Percentiles rank a stretch among this genome's conserved stretches.
These are phyloP conservation scores for Heterobasidion parviporum DNA, from an alignment of 1,284 basidiomycete species.

Conservation along the genomic window DNA sequence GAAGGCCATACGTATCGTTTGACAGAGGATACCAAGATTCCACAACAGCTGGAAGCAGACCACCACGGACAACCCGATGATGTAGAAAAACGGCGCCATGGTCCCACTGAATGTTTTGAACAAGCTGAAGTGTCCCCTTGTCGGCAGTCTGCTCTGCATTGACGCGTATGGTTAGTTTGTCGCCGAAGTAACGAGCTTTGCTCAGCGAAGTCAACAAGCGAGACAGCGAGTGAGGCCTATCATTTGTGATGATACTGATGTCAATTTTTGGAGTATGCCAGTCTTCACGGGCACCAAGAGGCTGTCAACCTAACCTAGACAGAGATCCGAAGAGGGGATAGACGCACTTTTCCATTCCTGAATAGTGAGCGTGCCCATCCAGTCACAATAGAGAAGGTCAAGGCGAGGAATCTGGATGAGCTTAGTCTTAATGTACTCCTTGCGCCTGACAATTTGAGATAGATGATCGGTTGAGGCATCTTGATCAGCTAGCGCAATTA, in stretches of 20 bases:
- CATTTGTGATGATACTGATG: conserved; percentile 67
- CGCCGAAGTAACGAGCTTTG: conserved; percentile 60
- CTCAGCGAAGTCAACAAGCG: conserved; percentile 60
- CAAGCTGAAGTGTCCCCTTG: conserved; percentile 43
- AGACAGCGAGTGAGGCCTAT: conserved; percentile 61
- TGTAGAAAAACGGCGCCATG: conserved; percentile 53
- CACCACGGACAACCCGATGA: conserved; percentile 67
- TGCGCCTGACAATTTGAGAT: background rate
- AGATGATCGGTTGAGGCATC: conserved; percentile 4
- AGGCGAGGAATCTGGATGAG: conserved; percentile 40
- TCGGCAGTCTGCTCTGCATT: conserved; percentile 74
- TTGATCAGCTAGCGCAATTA: conserved; percentile 9
- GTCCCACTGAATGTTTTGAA: conserved; percentile 47
- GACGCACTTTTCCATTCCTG: conserved; percentile 47
- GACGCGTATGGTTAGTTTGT: conserved; percentile 51
- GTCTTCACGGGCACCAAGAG: conserved; percentile 32
- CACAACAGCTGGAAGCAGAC: conserved; percentile 71
- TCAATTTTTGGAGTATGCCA: conserved; percentile 67
- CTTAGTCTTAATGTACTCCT: conserved; percentile 15
- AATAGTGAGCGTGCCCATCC: conserved; percentile 55
- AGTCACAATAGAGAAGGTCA: conserved; percentile 49
- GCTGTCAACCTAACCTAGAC: conserved; percentile 3
- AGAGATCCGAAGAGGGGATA: background rate
- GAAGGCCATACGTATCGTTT: conserved; percentile 66
- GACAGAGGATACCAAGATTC: conserved; percentile 79